Evolutionary conservation across 768 basidiomycete species (phyloP).

Genomic region (Coprinopsis sp.): DNA sequence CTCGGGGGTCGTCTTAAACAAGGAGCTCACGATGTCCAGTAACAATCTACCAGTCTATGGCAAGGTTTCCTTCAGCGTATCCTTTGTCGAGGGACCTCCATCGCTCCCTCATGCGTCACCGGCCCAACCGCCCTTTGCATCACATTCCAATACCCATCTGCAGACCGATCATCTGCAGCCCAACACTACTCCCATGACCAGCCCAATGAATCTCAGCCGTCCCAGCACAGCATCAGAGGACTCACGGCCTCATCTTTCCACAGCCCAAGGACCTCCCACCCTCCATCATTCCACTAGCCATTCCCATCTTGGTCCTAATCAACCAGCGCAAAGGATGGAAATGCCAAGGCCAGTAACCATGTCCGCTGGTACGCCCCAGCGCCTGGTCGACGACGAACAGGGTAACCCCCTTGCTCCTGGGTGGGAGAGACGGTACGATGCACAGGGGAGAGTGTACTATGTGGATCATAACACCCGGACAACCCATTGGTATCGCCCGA

Average conservation of each 20-base stretch:
- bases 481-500: conserved; percentile 76
- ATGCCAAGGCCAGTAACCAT: conserved; percentile 17
- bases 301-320: conserved; percentile 18
- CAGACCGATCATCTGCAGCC: conserved; percentile 1
- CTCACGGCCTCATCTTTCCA: background rate
- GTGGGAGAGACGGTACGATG: conserved; percentile 80
- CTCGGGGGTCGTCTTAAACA: conserved; percentile 56
- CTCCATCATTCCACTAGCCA: conserved; percentile 24
- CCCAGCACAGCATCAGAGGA: conserved; percentile 1
- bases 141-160: background rate
- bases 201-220: background rate
- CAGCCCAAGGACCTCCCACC: conserved; percentile 9
- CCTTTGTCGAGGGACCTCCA: conserved; percentile 32
- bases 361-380: conserved; percentile 19
- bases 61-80: conserved; percentile 66
- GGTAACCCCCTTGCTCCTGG: conserved; percentile 65
- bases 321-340: conserved; percentile 17
- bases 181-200: conserved; percentile 1
- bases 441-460: conserved; percentile 71
- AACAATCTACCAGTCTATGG: conserved; percentile 80
- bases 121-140: conserved; percentile 5
- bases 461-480: conserved; percentile 81
- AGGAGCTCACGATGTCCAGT: conserved; percentile 68
- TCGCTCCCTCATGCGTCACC: conserved; percentile 15
- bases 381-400: conserved; percentile 50